Percentiles rank a stretch among this genome's conserved stretches.
Evolutionary conservation across 495 filamentous ascomycete genomes (phyloP).

Genomic region (Jackrogersella multiformis): DNA sequence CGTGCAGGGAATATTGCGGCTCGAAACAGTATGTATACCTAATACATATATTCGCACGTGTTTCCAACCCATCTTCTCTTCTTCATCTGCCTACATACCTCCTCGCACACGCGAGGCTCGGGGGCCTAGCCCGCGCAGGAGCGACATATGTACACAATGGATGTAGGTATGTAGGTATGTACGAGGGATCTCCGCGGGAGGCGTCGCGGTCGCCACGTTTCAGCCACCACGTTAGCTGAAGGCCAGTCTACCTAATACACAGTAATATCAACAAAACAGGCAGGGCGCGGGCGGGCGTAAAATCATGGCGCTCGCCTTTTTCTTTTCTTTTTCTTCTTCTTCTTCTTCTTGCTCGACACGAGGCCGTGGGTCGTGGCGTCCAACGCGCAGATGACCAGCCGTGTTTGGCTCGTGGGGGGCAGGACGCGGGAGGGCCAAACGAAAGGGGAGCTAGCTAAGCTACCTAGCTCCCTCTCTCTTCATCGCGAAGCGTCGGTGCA

Average conservation of each 20-base stretch:
- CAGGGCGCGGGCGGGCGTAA: not conserved
- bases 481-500: not conserved
- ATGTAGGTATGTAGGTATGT: too few relatives aligned
- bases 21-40: conserved; percentile 6
- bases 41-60: too few relatives aligned
- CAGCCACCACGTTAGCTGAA: conserved; percentile 20
- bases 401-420: conserved; percentile 21
- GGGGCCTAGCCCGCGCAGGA: conserved; percentile 19
- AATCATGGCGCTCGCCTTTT: conserved; percentile 20
- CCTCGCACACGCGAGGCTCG: not conserved
- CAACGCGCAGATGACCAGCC: conserved; percentile 10
- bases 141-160: too few relatives aligned
- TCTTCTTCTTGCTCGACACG: not conserved
- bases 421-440: too few relatives aligned
- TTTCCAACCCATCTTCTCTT: not conserved
- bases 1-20: conserved; percentile 17
- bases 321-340: too few relatives aligned
- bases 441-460: not conserved
- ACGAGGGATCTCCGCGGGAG: conserved; percentile 29
- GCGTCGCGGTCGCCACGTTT: conserved; percentile 29
- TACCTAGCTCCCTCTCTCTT: not conserved
- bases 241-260: conserved; percentile 5
- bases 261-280: not conserved
- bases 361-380: conserved; percentile 25
- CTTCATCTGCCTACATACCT: not conserved